These are phyloP conservation scores for Globisporangium recalcitrans DNA, from an alignment of 352 stramenopile species.

Conservation along the genomic window DNA sequence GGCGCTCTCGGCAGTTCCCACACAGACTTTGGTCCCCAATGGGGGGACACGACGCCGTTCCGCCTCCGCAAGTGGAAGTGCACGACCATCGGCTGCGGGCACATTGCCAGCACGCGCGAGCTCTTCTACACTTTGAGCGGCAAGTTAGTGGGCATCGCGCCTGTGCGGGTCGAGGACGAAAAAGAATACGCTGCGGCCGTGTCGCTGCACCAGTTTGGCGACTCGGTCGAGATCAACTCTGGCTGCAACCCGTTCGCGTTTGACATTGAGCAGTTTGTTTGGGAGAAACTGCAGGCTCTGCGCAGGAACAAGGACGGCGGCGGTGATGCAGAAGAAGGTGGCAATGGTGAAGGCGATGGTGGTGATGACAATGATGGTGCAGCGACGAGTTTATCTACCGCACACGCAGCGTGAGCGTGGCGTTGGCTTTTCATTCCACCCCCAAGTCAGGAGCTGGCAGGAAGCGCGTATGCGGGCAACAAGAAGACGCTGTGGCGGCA, in stretches of 20 bases:
- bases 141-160: conserved; percentile 19
- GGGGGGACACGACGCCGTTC: conserved; percentile 15
- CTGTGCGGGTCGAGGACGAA: conserved; percentile 2
- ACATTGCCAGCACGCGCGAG: conserved; percentile 9
- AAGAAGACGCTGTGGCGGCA: too few relatives aligned
- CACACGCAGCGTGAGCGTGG: background rate
- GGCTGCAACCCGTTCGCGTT: conserved; percentile 27
- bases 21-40: conserved; percentile 16
- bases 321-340: background rate
- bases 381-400: background rate
- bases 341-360: background rate
- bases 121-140: conserved; percentile 40
- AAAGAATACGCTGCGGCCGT: conserved; percentile 24
- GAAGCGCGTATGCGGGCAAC: too few relatives aligned
- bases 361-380: background rate
- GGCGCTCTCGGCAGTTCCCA: conserved; percentile 13
- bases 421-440: too few relatives aligned
- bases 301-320: background rate
- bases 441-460: too few relatives aligned
- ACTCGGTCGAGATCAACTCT: conserved; percentile 32
- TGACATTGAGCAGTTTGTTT: conserved; percentile 24
- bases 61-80: background rate
- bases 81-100: conserved; percentile 27
- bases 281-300: background rate
- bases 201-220: conserved; percentile 30